Evolutionary conservation across 805 yeast genomes (phyloP).

Genomic region (Ogataea glucozyma): DNA sequence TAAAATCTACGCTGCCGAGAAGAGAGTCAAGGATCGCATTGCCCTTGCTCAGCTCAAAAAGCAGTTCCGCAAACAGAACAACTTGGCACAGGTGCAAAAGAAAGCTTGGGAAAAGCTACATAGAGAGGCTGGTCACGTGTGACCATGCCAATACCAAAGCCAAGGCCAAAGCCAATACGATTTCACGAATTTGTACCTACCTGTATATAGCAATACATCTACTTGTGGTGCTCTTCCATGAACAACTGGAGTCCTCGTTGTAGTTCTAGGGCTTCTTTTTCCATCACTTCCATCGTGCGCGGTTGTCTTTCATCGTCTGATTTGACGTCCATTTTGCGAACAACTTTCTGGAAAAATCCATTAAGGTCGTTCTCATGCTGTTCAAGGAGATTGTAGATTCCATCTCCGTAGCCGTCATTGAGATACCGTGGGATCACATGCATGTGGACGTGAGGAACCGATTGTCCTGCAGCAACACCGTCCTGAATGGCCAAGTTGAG

Average conservation of each 20-base stretch:
- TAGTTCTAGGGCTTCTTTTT: conserved; percentile 63
- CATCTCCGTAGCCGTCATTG: conserved; percentile 63
- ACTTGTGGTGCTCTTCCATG: background rate
- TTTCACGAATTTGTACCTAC: background rate
- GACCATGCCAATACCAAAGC: background rate
- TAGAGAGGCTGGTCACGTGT: conserved; percentile 4
- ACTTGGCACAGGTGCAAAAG: conserved; percentile 17
- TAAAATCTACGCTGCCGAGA: conserved; percentile 61
- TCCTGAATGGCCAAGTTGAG: conserved; percentile 93
- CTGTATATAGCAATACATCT: conserved; percentile 5
- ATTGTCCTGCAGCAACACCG: conserved; percentile 94
- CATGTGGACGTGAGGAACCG: conserved; percentile 93
- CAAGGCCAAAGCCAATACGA: too few species aligned
- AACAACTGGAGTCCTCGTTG: conserved; percentile 41
- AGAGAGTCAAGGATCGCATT: conserved; percentile 55
- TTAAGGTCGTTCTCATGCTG: conserved; percentile 49
- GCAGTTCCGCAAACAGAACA: conserved; percentile 24
- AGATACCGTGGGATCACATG: conserved; percentile 87
- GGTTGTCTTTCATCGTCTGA: conserved; percentile 57
- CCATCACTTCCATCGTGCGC: conserved; percentile 67
- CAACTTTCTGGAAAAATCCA: conserved; percentile 35
- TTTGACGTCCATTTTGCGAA: conserved; percentile 32
- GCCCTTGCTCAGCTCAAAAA: conserved; percentile 35
- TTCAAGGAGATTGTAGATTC: conserved; percentile 68
- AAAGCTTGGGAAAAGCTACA: conserved; percentile 30